Percentiles rank a stretch among this genome's conserved stretches.
Evolutionary conservation across 768 basidiomycete species (phyloP).

Genomic region (Tylopilus intermedius): DNA sequence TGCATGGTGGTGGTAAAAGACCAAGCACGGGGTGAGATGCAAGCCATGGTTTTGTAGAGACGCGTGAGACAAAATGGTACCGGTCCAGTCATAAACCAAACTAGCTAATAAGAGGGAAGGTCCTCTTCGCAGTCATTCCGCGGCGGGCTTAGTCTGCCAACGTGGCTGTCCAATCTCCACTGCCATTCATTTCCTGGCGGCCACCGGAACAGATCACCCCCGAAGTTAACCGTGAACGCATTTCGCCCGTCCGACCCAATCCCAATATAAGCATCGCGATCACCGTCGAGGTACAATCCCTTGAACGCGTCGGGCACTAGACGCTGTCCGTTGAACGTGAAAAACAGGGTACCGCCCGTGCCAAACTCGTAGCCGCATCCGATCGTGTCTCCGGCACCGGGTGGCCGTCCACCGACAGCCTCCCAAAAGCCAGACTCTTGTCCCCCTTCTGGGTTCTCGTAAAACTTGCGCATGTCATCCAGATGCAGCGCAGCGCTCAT

Average conservation of each 20-base stretch:
- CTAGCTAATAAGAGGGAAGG: slow-evolving; percentile 30
- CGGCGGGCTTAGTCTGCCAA: slow-evolving; percentile 39
- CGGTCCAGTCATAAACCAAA: neutral
- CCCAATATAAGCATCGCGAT: slow-evolving; percentile 58
- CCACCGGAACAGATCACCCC: slow-evolving; percentile 56
- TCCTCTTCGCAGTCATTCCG: slow-evolving; percentile 36
- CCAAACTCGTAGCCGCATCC: slow-evolving; percentile 64
- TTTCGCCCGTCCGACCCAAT: slow-evolving; percentile 46
- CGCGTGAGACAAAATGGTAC: neutral
- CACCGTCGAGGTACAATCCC: slow-evolving; percentile 48
- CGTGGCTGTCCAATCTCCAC: slow-evolving; percentile 61
- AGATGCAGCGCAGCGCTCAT: slow-evolving; percentile 61
- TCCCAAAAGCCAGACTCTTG: slow-evolving; percentile 42
- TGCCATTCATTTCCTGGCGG: slow-evolving; percentile 59
- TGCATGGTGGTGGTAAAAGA: slow-evolving; percentile 32
- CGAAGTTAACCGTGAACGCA: slow-evolving; percentile 57
- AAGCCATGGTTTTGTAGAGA: slow-evolving; percentile 29
- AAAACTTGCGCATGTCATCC: slow-evolving; percentile 71
- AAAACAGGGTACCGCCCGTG: slow-evolving; percentile 39
- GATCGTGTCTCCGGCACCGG: slow-evolving; percentile 46
- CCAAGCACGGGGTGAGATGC: slow-evolving; percentile 47
- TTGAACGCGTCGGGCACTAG: slow-evolving; percentile 41
- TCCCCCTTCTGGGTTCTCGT: slow-evolving; percentile 62
- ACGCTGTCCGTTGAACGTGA: slow-evolving; percentile 57
- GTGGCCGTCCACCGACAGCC: slow-evolving; percentile 20